Evolutionary conservation across 176 grass and related monocot genomes (phyloP).

Genomic region (Triticum turgidum): DNA sequence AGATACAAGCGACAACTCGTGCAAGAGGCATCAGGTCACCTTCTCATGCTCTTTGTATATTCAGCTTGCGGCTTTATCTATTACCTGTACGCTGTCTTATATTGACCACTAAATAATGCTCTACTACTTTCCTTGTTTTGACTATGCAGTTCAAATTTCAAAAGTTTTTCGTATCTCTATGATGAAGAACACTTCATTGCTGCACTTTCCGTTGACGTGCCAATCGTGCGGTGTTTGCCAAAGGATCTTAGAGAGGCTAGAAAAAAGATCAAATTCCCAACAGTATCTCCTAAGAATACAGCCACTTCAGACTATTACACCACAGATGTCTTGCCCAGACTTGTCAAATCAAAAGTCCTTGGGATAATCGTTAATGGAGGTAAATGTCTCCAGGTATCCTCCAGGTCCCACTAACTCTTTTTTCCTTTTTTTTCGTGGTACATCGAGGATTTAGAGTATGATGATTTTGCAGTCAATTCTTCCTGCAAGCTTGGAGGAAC

Average conservation of each 20-base stretch:
- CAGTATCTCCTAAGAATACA: constrained; percentile 71
- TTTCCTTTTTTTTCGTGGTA: constrained; percentile 20
- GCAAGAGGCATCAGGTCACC: constrained; percentile 91
- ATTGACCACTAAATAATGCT: constrained; percentile 15
- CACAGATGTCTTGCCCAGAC: constrained; percentile 69
- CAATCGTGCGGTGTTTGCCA: constrained; percentile 75
- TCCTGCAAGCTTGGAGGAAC: constrained; percentile 72
- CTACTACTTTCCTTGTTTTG: constrained; percentile 20
- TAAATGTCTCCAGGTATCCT: constrained; percentile 92
- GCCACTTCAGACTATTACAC: constrained; percentile 76
- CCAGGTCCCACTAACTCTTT: constrained; percentile 15
- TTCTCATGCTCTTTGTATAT: constrained; percentile 1
- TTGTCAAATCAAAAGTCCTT: constrained; percentile 87
- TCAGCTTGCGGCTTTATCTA: constrained; percentile 15
- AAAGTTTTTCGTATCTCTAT: constrained; percentile 97
- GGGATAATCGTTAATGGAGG: constrained; percentile 88
- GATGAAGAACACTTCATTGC: constrained; percentile 88
- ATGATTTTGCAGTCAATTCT: constrained; percentile 69
- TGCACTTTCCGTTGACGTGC: constrained; percentile 72
- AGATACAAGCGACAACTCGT: constrained; percentile 86
- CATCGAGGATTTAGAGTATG: constrained; percentile 26
- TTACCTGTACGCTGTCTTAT: constrained; percentile 10
- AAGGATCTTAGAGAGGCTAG: constrained; percentile 82
- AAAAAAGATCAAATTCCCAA: constrained; percentile 92
- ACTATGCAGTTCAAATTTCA: constrained; percentile 83